Conservation (phyloP, 495 filamentous ascomycete genomes). For the Penicillium chermesinum region DNA sequence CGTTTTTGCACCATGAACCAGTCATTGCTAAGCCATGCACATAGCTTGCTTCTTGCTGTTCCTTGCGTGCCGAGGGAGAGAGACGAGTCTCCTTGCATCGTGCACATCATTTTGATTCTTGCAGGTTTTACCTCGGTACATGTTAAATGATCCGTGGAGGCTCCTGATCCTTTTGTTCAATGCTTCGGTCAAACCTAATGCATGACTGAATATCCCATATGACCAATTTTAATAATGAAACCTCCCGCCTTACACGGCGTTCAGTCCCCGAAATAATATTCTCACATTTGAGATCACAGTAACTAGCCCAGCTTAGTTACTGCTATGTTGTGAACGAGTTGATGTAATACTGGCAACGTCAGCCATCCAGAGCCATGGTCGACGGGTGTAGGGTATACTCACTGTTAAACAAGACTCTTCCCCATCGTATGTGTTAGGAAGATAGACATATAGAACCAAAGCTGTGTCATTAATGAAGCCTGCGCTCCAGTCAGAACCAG, state of each 20-base stretch:
- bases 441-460: conserved; percentile 86
- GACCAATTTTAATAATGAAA: conserved; percentile 23
- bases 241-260: not conserved
- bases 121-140: conserved; percentile 10
- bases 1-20: conserved; percentile 20
- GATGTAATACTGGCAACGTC: conserved; percentile 53
- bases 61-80: conserved; percentile 20
- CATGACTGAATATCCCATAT: conserved; percentile 7
- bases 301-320: too few relatives aligned
- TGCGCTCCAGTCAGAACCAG: conserved; percentile 16
- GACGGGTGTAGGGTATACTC: conserved; percentile 16
- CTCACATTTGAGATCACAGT: not conserved
- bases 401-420: conserved; percentile 79
- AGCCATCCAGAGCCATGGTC: not conserved
- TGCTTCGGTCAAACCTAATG: conserved; percentile 1
- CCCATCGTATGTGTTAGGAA: conserved; percentile 64
- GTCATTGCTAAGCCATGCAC: conserved; percentile 19
- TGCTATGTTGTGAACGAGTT: conserved; percentile 44
- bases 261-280: too few relatives aligned
- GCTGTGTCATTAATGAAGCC: conserved; percentile 73
- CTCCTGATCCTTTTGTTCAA: conserved; percentile 6
- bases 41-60: conserved; percentile 24
- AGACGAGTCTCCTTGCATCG: conserved; percentile 20
- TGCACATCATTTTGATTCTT: conserved; percentile 22
- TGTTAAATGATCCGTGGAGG: conserved; percentile 1